Base-by-base conservation (phyloP, 352 stramenopile genomes). In the Pythium pyrilobum region DNA sequence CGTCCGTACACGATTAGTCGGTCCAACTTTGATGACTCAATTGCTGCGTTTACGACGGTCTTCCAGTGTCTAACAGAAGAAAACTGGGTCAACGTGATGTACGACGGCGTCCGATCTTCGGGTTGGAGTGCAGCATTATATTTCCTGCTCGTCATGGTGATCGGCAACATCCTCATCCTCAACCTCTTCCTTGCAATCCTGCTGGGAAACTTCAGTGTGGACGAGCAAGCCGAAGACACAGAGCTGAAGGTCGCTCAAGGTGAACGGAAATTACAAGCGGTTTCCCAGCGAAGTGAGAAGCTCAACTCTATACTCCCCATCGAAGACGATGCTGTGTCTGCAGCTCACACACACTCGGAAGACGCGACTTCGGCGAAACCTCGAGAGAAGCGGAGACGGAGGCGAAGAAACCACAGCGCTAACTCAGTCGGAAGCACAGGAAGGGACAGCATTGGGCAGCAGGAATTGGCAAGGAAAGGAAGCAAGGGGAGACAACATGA, bases 121-220 rank as follows among this genome's bases (percentile, higher is more conserved):
- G 66, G 65, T 23, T 75, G 62, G 64, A 46, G 29, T 20, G 67
- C 67, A 12, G 43, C 66, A 5, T 4, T 76, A 16, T 96, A 89
- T 56, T 87, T 91, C 39, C 12, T 93, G 16, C 24, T 58, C 9
- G 68, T 78, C 7, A 75, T 96, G 62, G 52, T 96, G 0, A 64
- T 96, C 25, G 81, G 85, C 28, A 77, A 83, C 27, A 95, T 95
- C 67, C 85, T 93, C 52, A 71, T 95, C 18, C 60, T 97, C 10
- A 96, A 96, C 52, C 58, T 97, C 9, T 95, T 97, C 51, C 67
- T 96, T 4, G 88, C 86, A 0, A 95, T 97, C 58, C 55, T 97
- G 15, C 67, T 97, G 10, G 68, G 72, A 27, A 85, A 89, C 46
- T 96, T 96, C 54, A 81, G 75, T 28, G 33, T 69, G 21, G 66